These are phyloP conservation scores for Conoideocrella luteorostrata DNA, from an alignment of 2,329 filamentous ascomycete genomes.

Conservation along the genomic window DNA sequence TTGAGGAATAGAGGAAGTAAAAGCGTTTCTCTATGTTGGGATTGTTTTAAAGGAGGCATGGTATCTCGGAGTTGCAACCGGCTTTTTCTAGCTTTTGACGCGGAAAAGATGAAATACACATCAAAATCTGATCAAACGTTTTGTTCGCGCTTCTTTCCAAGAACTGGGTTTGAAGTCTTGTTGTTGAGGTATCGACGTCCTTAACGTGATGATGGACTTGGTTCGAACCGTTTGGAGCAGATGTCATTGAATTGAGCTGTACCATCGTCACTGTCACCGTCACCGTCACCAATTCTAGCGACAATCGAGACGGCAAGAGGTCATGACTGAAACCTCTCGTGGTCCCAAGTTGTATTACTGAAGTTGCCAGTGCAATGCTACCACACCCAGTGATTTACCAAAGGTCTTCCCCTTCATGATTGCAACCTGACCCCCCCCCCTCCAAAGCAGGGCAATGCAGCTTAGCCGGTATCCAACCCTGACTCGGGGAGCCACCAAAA, in stretches of 20 bases:
- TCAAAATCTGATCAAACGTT: constrained; percentile 28
- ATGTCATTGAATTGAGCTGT: not conserved
- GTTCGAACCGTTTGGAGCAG: not conserved
- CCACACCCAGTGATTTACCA: no score
- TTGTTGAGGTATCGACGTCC: constrained; percentile 1
- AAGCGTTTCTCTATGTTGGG: constrained; percentile 27
- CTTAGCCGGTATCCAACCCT: constrained; percentile 2
- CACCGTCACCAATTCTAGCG: not conserved
- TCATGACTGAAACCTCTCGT: not conserved
- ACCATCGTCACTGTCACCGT: not conserved
- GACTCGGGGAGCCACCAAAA: constrained; percentile 17
- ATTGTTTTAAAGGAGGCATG: constrained; percentile 36
- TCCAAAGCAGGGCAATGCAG: no score
- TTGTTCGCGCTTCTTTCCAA: constrained; percentile 5
- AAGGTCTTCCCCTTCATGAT: not conserved
- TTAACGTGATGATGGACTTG: constrained; percentile 9
- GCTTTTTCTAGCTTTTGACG: constrained; percentile 37
- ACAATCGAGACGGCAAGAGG: not conserved
- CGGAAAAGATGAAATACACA: constrained; percentile 26
- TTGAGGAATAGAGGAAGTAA: constrained; percentile 57
- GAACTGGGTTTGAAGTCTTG: constrained; percentile 1
- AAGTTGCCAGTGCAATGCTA: no score
- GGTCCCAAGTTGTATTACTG: no score
- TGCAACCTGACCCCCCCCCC: not conserved
- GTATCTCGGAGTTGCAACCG: constrained; percentile 41